Base-by-base conservation (phyloP, 75 land plant species). In the Larix kaempferi region DNA sequence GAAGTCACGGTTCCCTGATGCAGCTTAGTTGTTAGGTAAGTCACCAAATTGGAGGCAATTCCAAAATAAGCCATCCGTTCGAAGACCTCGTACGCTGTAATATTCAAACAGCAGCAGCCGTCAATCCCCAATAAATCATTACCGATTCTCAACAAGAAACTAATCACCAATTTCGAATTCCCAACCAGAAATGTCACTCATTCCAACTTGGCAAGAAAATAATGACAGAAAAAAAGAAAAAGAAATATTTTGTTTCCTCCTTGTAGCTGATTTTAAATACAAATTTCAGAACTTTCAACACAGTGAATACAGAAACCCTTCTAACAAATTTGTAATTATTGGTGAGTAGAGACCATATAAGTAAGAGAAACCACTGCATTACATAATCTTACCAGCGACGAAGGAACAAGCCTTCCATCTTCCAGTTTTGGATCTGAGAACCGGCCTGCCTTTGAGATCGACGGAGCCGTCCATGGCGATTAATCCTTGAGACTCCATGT, bases 31-130 rank as follows among this genome's bases (percentile, higher is more conserved):
- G 93, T 89, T 76, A 91, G 77, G 58, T 91, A 91, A n/a, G 72
- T 84, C 73, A 88, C 86, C 52, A 93, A 71, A 74, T 91, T 89
- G 56, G 93, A 78, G 23, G 90, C 85, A 14, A 89, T 84, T 84
- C 90, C 94, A 78, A 87, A 91, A 82, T 84, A 92, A 1, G 94
- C 92, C 78, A 92, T 79, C 74, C 94, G 86, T 76, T 92, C 94
- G 73, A 87, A 88, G 27, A 89, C 84, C 80, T 92, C 94, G 79
- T 89, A 90, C 8, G 84, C 94, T 92, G 79, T 62, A 59, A 33
- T 5, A 4, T 15, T 27, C 2, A 15, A 33, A 2, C 0, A 65
- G 4, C 14, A 14, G 6, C 67, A 64, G 13, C 23, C 13, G 11
- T 60, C 62, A 60, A 60, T 22, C 62, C 11, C n/a, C n/a, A n/a